Base-by-base conservation (phyloP, 1,139 yeast species). In the Suhomyces bokatorum region DNA sequence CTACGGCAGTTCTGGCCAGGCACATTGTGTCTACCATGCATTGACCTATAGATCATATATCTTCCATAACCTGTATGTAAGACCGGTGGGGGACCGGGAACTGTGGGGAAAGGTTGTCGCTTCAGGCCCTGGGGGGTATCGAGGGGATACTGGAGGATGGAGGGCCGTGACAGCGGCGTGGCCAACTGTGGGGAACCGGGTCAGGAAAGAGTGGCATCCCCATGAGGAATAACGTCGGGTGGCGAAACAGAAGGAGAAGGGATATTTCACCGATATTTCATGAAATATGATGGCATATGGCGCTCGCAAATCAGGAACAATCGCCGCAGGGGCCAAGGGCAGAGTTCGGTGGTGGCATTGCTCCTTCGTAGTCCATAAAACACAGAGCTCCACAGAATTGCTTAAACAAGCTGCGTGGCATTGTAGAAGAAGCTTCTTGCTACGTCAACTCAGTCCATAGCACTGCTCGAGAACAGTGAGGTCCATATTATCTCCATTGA, bases 51-150 rank as follows among this genome's bases (percentile, higher is more conserved):
- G 20, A 37, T 28, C 37, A 37, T 37, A 32, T 36, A 10, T 31
- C 34, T 36, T 24, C 30, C 44, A 42, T 42, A 33, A n/a, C 40
- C 44, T 32, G 44, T 42, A 42, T 42, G 44, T 28, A 37, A 42
- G 40, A 37, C 10, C 14, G 22, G 20, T n/a, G 26, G 35, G 38
- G 39, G 39, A 39, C 31, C 26, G n/a, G 12, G 22, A 16, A 16
- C 32, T 35, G 37, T 30, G 39, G 35, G 32, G 43, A 35, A 37
- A 35, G 22, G 30, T 11, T 8, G 32, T 11, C 5, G 32, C 32
- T 30, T 26, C 10, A 22, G 37, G n/a, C 30, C 30, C 24, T 27
- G 31, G 16, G 15, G n/a, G 24, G 15, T 26, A 12, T 28, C 38
- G 38, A 35, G 32, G 38, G 32, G 36, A 34, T 33, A 27, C 16